phyloP scores from a whole-genome alignment of 1,284 basidiomycete species.

The Crucibulum parvulum region DNA sequence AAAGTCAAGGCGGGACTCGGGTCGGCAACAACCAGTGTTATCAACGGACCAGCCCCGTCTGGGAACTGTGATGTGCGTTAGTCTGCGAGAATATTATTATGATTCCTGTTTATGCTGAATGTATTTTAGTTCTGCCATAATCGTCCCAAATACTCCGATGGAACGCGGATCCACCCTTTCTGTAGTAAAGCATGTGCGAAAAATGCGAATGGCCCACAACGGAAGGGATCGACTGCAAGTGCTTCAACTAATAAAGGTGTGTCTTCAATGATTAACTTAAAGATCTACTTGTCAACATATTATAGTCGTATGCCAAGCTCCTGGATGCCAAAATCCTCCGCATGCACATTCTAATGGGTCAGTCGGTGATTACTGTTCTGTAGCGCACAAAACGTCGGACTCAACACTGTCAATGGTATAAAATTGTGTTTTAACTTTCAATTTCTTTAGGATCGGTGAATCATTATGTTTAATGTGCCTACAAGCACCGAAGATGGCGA shows the following conservation, averaged over 20 bases:
- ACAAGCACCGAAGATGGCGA: slow-evolving; percentile 55
- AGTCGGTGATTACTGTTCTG: slow-evolving; percentile 52
- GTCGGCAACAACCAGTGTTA: background rate
- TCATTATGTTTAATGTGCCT: slow-evolving; percentile 64
- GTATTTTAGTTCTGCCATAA: slow-evolving; percentile 50
- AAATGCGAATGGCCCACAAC: slow-evolving; percentile 37
- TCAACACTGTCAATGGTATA: background rate
- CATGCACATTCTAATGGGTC: slow-evolving; percentile 40
- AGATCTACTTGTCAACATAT: slow-evolving; percentile 4
- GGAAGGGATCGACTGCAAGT: slow-evolving; percentile 17
- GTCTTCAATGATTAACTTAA: background rate
- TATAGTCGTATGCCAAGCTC: slow-evolving; percentile 54
- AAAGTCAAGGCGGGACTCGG: slow-evolving; percentile 31
- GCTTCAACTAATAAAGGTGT: slow-evolving; percentile 17
- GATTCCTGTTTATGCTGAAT: background rate
- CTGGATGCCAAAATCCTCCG: slow-evolving; percentile 55
- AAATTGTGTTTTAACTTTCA: slow-evolving; percentile 2
- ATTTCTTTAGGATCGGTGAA: slow-evolving; percentile 44
- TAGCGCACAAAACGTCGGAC: slow-evolving; percentile 54
- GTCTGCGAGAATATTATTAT: background rate
- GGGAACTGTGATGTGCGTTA: slow-evolving; percentile 46
- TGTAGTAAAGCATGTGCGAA: slow-evolving; percentile 66
- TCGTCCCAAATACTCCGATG: slow-evolving; percentile 61
- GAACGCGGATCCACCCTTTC: slow-evolving; percentile 56
- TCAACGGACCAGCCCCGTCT: slow-evolving; percentile 7